phyloP scores from a whole-genome alignment of 768 basidiomycete genomes.

The button mushroom (Agaricus bisporus) region DNA sequence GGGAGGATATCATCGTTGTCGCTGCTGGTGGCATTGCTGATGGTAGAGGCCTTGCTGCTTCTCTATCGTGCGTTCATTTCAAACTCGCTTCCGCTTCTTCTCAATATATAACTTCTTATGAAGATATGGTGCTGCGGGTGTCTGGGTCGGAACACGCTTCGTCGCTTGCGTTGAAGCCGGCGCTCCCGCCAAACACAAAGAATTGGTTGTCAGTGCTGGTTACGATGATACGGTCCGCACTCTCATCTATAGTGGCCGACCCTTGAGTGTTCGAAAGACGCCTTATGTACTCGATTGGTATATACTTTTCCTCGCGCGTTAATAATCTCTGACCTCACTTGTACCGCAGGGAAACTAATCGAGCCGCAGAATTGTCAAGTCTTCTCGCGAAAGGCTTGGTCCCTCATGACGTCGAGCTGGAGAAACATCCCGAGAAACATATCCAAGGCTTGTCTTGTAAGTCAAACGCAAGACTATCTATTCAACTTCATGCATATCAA shows the following conservation, averaged over 20 bases:
- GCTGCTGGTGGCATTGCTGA: slow-evolving; percentile 85
- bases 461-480: slow-evolving; percentile 14
- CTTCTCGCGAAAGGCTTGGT: slow-evolving; percentile 61
- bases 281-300: slow-evolving; percentile 74
- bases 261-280: slow-evolving; percentile 77
- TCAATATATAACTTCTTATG: too few species aligned
- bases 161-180: slow-evolving; percentile 79
- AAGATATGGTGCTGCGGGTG: slow-evolving; percentile 77
- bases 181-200: slow-evolving; percentile 69
- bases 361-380: slow-evolving; percentile 51
- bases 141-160: slow-evolving; percentile 88
- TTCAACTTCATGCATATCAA: not conserved
- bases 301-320: not conserved
- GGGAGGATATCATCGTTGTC: slow-evolving; percentile 69
- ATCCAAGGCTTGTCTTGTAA: slow-evolving; percentile 55
- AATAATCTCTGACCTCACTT: not conserved
- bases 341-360: slow-evolving; percentile 50
- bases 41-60: slow-evolving; percentile 72
- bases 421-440: slow-evolving; percentile 61
- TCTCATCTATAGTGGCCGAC: slow-evolving; percentile 71
- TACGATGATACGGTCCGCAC: slow-evolving; percentile 72
- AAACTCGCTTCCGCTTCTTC: too few species aligned
- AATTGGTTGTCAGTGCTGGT: slow-evolving; percentile 59
- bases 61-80: slow-evolving; percentile 46
- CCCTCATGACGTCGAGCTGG: slow-evolving; percentile 71